Conservation (phyloP, 768 basidiomycete species). For the Glaciozyma martinii region DNA sequence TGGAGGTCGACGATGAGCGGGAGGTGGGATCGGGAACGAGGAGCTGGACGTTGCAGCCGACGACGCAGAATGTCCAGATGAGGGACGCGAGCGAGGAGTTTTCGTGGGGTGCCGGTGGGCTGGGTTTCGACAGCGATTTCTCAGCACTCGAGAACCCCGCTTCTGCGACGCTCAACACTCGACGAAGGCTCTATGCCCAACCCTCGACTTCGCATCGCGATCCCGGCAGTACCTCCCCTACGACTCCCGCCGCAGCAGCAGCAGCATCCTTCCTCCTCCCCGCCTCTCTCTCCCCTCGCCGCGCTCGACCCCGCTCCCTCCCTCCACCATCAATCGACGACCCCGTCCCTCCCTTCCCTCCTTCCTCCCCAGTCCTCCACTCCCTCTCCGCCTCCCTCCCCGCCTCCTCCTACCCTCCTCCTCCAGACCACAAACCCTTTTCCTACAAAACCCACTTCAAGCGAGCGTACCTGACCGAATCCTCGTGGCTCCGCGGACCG, state of each 20-base stretch:
- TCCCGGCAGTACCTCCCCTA: too few species aligned
- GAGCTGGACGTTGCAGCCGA: not conserved
- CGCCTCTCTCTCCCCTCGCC: not conserved
- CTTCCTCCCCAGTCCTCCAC: not conserved
- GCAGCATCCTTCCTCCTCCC: not conserved
- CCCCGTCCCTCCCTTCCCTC: not conserved
- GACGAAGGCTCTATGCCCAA: too few species aligned
- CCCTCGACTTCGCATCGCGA: too few species aligned
- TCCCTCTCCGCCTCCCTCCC: slow-evolving; percentile 1
- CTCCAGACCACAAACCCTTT: slow-evolving; percentile 36
- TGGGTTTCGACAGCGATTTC: too few species aligned
- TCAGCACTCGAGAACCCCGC: too few species aligned
- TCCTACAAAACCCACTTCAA: slow-evolving; percentile 67
- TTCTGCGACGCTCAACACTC: too few species aligned
- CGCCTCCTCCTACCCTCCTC: not conserved
- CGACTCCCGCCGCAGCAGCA: not conserved
- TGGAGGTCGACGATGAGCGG: not conserved
- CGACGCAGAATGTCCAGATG: too few species aligned
- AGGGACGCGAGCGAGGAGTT: too few species aligned
- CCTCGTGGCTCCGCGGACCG: slow-evolving; percentile 64
- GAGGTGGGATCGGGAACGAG: not conserved
- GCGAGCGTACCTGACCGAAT: slow-evolving; percentile 61
- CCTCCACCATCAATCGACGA: not conserved
- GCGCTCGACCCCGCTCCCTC: slow-evolving; percentile 1
- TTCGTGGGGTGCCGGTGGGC: too few species aligned